Conservation (phyloP, 352 stramenopile species). For the Globisporangium takayamanum region DNA sequence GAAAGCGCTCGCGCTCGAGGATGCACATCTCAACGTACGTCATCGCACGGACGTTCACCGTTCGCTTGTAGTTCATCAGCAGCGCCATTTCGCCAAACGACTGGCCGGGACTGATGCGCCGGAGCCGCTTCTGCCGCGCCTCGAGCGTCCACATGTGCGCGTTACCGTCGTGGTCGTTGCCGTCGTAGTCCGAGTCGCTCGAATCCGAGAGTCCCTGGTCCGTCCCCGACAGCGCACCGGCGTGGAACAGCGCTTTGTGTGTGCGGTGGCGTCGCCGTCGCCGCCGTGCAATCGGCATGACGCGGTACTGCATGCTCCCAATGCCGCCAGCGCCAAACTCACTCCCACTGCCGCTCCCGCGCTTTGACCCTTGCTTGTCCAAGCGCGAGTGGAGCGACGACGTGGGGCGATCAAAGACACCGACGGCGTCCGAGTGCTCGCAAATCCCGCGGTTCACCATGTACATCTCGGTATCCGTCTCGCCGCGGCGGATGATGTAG, state of each 20-base stretch:
- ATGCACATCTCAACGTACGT: conserved; percentile 23
- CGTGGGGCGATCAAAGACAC: background rate
- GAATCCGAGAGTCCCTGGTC: background rate
- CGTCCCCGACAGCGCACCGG: no score
- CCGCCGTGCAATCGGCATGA: background rate
- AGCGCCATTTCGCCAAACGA: conserved; percentile 30
- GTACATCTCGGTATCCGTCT: conserved; percentile 52
- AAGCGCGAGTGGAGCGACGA: background rate
- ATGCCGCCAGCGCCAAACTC: background rate
- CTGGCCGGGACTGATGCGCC: conserved; percentile 12
- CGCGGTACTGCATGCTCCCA: background rate
- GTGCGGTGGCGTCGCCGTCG: background rate
- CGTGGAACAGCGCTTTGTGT: background rate
- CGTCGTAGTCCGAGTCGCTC: background rate
- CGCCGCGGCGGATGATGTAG: conserved; percentile 44
- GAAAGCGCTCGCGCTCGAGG: conserved; percentile 10
- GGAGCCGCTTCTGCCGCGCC: conserved; percentile 3
- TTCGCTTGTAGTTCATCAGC: conserved; percentile 21
- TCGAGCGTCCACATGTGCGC: background rate
- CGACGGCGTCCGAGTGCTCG: conserved; percentile 20
- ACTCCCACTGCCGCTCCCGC: background rate
- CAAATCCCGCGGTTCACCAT: conserved; percentile 60
- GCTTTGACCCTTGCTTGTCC: background rate
- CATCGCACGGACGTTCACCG: conserved; percentile 13
- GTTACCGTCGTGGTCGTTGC: background rate